Conservation (phyloP, 495 filamentous ascomycete genomes). For the Aspergillus diversus region DNA sequence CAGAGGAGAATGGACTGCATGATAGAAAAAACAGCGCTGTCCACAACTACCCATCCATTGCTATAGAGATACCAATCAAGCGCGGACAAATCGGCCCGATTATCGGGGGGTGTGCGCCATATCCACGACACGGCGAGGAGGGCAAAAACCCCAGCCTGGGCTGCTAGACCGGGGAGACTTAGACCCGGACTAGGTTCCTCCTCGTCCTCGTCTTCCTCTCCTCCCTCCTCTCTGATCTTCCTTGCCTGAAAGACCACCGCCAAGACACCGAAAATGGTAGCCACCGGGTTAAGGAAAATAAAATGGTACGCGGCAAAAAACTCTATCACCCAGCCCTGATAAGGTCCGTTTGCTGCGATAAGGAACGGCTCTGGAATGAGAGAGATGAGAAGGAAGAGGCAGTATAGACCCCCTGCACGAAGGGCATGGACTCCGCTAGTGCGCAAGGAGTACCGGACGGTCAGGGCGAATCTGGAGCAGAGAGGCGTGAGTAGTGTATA, state of each 20-base stretch:
- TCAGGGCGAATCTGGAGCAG: background rate
- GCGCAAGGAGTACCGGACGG: too few relatives aligned
- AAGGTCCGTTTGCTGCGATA: background rate
- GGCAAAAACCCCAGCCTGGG: background rate
- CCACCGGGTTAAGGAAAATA: conserved; percentile 1
- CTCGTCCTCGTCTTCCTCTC: too few relatives aligned
- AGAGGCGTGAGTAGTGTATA: background rate
- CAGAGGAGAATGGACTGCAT: background rate
- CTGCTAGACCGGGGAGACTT: conserved; percentile 3
- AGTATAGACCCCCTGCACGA: background rate
- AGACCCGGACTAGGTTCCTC: background rate
- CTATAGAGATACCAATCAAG: conserved; percentile 6
- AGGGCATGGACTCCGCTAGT: too few relatives aligned
- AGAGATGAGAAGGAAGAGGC: conserved; percentile 7
- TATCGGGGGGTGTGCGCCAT: background rate
- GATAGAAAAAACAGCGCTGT: conserved; percentile 3
- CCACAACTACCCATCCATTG: conserved; percentile 6
- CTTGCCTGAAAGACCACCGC: conserved; percentile 2
- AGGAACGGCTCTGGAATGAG: conserved; percentile 2
- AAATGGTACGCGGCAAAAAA: conserved; percentile 6
- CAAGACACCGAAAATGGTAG: conserved; percentile 1
- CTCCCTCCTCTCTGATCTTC: background rate
- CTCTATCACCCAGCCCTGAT: background rate
- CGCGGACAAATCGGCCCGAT: background rate
- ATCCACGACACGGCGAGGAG: conserved; percentile 11